Base-by-base conservation (phyloP, 495 filamentous ascomycete genomes). In the Trichoderma parareesei region DNA sequence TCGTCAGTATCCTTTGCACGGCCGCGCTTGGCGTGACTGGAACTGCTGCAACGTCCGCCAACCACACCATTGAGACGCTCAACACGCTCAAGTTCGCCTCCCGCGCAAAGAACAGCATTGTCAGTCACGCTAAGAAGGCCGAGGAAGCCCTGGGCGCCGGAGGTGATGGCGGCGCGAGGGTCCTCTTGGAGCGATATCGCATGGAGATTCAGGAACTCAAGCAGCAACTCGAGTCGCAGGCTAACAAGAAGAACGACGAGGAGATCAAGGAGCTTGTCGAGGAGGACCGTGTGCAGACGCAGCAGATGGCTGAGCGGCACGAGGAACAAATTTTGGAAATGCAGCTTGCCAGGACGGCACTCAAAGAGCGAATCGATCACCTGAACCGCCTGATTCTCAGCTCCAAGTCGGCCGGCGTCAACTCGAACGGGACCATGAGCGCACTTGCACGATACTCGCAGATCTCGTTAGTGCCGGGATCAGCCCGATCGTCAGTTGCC, bases 321-420 rank as follows among this genome's bases (percentile, higher is more conserved):
- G 92, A 95, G 69, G 94, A 98, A 72, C 94, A 98, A 73, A 92
- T 98, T 81, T 81, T 98, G 55, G 94, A 98, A 73, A 98, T 98
- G 87, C 94, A 98, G 73, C 82, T 98, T 38, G 94, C 94, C 14
- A 85, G 95, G 37, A 98, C 93, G 2, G 95, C 95, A 5, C 76
- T 98, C 61, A 98, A 98, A 70, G 93, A 98, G 76, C 87, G 94
- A 38, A 98, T 98, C 67, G 93, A 97, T 76, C 94, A 98, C 77
- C 83, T 98, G 6, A 98, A 97, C 74, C 89, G 94, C 27, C 82
- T 98, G 11, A 97, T 98, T 67, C 79, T 98, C 38, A 93, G 89
- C 71, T 98, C 94, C 16, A 97, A 97, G 71, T 97, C 92, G 14
- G 90, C 90, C 0, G 94, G 94, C 18, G 94, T 98, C 57, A 98